These are phyloP conservation scores for Breynia disticha DNA, from an alignment of 441 rosid species.

Conservation along the genomic window DNA sequence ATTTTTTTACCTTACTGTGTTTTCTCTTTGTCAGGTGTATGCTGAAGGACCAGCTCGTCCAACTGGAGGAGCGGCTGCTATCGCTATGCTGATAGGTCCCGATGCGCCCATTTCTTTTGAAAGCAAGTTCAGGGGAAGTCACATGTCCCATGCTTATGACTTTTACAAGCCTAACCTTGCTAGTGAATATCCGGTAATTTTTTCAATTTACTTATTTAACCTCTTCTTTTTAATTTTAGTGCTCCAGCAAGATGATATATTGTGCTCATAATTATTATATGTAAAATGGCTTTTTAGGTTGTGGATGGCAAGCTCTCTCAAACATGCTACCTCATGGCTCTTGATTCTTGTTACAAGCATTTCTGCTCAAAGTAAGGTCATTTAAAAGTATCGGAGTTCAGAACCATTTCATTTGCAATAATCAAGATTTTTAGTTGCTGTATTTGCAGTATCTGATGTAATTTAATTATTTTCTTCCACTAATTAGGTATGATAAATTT, in stretches of 20 bases:
- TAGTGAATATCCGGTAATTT: slow-evolving; percentile 93
- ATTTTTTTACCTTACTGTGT: slow-evolving; percentile 3
- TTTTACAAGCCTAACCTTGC: slow-evolving; percentile 98
- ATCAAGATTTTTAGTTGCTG: neutral
- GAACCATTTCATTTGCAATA: slow-evolving; percentile 6
- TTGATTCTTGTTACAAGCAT: slow-evolving; percentile 81
- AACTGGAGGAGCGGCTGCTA: slow-evolving; percentile 99
- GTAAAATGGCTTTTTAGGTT: slow-evolving; percentile 42
- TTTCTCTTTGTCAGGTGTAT: slow-evolving; percentile 58
- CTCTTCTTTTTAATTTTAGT: no score
- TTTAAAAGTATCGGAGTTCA: slow-evolving; percentile 1
- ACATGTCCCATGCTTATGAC: slow-evolving; percentile 96
- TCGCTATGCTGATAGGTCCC: slow-evolving; percentile 86
- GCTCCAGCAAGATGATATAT: neutral
- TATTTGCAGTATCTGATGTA: slow-evolving; percentile 1
- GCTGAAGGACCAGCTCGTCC: slow-evolving; percentile 99
- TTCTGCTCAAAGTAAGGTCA: slow-evolving; percentile 68
- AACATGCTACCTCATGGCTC: slow-evolving; percentile 97
- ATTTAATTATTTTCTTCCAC: slow-evolving; percentile 13
- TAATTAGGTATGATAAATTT: slow-evolving; percentile 65
- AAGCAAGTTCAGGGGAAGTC: slow-evolving; percentile 87
- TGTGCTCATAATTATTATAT: neutral
- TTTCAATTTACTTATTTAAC: slow-evolving; percentile 2
- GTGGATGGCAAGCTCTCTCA: slow-evolving; percentile 99
- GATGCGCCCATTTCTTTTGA: slow-evolving; percentile 91